A percentile compares a stretch with the other conserved stretches of the same genome.
phyloP scores from a whole-genome alignment of 768 basidiomycete species.

The Calocybe gangraenosa region DNA sequence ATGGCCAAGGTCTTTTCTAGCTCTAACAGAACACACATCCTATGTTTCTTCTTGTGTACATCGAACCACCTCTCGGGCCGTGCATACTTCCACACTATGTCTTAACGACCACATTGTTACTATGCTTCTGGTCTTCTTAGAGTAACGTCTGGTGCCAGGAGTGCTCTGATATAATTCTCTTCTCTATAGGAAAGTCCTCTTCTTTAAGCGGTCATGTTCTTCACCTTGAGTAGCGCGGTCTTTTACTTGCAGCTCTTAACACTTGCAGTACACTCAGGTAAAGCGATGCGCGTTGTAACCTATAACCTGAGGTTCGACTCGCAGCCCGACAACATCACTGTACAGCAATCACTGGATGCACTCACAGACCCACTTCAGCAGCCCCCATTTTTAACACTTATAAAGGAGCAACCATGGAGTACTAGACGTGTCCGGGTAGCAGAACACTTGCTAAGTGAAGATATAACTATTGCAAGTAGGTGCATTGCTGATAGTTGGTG shows the following conservation, averaged over 20 bases:
- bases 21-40: too few species aligned
- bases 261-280: neutral
- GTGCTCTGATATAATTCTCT: too few species aligned
- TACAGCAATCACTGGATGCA: constrained; percentile 38
- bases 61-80: neutral
- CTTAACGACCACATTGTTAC: too few species aligned
- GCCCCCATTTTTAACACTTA: constrained; percentile 26
- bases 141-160: too few species aligned
- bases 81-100: too few species aligned
- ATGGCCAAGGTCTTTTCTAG: too few species aligned
- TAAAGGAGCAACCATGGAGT: constrained; percentile 53
- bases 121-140: too few species aligned
- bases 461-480: constrained; percentile 36
- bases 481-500: neutral
- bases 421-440: constrained; percentile 43
- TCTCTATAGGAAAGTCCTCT: too few species aligned
- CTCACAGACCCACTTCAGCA: constrained; percentile 38
- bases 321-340: constrained; percentile 44
- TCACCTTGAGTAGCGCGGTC: too few species aligned
- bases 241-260: too few species aligned
- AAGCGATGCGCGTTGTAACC: constrained; percentile 34
- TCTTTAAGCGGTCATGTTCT: too few species aligned
- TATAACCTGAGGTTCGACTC: constrained; percentile 56
- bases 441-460: constrained; percentile 38
- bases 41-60: too few species aligned